Evolutionary conservation across 306 rosid species (phyloP).

Genomic region (Trifolium fragiferum): DNA sequence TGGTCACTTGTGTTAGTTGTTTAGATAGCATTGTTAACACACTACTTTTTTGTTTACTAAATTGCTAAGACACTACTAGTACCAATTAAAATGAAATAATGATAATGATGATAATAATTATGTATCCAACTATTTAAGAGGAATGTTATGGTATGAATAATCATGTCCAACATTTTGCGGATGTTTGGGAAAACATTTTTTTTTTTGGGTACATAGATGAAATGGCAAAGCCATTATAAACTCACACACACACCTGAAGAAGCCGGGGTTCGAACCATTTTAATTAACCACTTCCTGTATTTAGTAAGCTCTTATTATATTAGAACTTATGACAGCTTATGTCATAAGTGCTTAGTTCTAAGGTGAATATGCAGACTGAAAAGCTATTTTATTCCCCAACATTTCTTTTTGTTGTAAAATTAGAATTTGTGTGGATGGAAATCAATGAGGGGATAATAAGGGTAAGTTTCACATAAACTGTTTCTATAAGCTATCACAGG

Average conservation of each 20-base stretch:
- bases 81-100: background rate
- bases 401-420: background rate
- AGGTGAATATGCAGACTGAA: background rate
- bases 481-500: background rate
- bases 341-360: background rate
- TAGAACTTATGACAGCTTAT: background rate
- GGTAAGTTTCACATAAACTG: background rate
- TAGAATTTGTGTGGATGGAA: conserved; percentile 10
- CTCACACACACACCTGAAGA: too few species aligned
- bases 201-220: too few species aligned
- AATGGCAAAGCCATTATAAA: too few species aligned
- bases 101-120: background rate
- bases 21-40: conserved; percentile 23
- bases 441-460: background rate
- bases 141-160: background rate
- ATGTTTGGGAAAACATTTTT: background rate
- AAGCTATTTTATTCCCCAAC: background rate
- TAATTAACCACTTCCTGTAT: background rate
- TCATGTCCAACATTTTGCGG: background rate
- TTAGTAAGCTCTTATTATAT: background rate
- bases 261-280: background rate
- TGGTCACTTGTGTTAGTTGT: background rate
- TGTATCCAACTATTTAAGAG: conserved; percentile 9
- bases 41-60: background rate
- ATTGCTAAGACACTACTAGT: background rate